Evolutionary conservation across 768 basidiomycete genomes (phyloP).

Genomic region (Lactifluus pinguis): DNA sequence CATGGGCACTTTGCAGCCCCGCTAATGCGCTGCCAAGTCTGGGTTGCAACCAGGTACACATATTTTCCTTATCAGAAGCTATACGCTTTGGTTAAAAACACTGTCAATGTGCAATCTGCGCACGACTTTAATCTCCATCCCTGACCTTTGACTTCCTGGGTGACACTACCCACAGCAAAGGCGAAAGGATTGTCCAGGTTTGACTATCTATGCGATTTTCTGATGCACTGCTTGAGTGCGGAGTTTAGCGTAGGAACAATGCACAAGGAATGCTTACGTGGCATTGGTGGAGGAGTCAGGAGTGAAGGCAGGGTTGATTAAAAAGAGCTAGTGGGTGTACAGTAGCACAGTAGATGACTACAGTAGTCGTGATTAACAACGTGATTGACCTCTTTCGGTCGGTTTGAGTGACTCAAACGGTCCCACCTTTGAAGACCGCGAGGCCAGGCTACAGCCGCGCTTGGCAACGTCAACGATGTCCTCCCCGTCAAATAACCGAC

Average conservation of each 20-base stretch:
- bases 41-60: neutral
- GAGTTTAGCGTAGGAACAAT: neutral
- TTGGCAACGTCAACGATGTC: conserved; percentile 11
- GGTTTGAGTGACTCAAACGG: neutral
- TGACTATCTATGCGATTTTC: neutral
- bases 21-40: neutral
- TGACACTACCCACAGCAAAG: neutral
- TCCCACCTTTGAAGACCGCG: neutral
- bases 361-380: neutral
- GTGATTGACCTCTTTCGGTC: neutral
- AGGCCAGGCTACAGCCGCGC: neutral
- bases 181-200: neutral
- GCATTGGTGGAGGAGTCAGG: neutral
- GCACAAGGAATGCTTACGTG: neutral
- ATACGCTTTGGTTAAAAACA: neutral
- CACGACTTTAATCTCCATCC: no score
- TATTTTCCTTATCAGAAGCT: neutral
- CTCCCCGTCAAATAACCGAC: conserved; percentile 21
- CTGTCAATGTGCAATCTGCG: neutral
- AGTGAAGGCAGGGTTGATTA: neutral
- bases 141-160: no score
- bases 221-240: neutral
- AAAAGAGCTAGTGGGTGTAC: neutral
- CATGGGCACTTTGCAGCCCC: neutral
- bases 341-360: no score